Evolutionary conservation across 345 rosid species (phyloP).

Genomic region (Syzygium aqueum): DNA sequence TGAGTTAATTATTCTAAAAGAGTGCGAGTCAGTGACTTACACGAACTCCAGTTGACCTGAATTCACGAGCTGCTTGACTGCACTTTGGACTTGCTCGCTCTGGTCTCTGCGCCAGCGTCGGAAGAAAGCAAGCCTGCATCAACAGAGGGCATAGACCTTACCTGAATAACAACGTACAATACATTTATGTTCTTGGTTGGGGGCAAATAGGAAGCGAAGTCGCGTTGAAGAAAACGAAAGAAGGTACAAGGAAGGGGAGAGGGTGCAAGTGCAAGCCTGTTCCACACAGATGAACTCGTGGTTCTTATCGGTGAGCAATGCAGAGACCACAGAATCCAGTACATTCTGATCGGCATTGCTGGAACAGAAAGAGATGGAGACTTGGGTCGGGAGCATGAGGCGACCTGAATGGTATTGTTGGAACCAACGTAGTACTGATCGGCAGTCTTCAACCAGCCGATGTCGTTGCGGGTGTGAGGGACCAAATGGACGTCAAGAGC

Average conservation of each 20-base stretch:
- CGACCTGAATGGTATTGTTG: slow-evolving; percentile 85
- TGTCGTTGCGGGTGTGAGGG: background rate
- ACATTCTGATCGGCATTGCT: slow-evolving; percentile 50
- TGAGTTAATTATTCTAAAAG: background rate
- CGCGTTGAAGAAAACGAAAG: background rate
- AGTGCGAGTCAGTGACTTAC: slow-evolving; percentile 20
- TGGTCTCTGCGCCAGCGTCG: slow-evolving; percentile 92
- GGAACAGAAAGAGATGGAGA: background rate
- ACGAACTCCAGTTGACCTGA: slow-evolving; percentile 85
- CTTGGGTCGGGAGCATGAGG: too few species aligned
- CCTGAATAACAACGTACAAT: background rate
- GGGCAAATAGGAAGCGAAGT: background rate
- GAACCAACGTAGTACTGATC: slow-evolving; percentile 95
- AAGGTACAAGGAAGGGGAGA: background rate
- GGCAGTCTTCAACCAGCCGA: slow-evolving; percentile 28
- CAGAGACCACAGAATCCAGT: slow-evolving; percentile 77
- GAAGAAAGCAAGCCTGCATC: slow-evolving; percentile 87
- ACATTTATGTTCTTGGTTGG: background rate
- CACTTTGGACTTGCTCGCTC: slow-evolving; percentile 45
- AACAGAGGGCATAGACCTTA: background rate
- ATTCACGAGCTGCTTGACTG: slow-evolving; percentile 49
- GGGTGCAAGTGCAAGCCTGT: slow-evolving; percentile 21
- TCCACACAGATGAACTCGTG: slow-evolving; percentile 85
- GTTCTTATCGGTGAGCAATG: slow-evolving; percentile 71
- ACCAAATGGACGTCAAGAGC: background rate